phyloP scores from a whole-genome alignment of 306 rosid species.

The Medicago ruthenica region DNA sequence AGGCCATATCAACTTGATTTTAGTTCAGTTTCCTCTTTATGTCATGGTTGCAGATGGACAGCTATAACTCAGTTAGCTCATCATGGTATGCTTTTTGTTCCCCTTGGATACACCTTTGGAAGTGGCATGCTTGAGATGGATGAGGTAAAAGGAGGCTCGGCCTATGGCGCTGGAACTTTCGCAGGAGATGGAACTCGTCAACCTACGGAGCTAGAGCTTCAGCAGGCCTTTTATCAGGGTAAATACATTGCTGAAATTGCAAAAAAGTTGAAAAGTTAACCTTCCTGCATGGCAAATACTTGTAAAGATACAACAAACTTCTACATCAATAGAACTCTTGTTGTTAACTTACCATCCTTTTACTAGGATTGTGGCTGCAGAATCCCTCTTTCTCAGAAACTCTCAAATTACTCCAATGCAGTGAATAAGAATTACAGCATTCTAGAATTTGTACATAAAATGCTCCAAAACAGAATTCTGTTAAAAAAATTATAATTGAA shows the following conservation, averaged over 20 bases:
- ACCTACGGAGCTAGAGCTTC: conserved; percentile 80
- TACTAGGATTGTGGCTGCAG: conserved; percentile 9
- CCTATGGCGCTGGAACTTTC: conserved; percentile 92
- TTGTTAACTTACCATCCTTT: no score
- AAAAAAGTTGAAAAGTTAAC: conserved; percentile 69
- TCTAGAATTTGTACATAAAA: no score
- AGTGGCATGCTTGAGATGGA: conserved; percentile 83
- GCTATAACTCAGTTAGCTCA: conserved; percentile 88
- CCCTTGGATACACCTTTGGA: conserved; percentile 90
- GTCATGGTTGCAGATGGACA: conserved; percentile 59
- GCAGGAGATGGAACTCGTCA: conserved; percentile 90
- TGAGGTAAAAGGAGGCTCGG: conserved; percentile 87
- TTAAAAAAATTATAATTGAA: no score
- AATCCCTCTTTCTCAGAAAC: background rate
- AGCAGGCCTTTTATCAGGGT: conserved; percentile 89
- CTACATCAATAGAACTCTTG: conserved; percentile 1
- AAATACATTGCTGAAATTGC: conserved; percentile 75
- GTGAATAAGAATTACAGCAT: background rate
- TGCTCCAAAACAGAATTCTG: no score
- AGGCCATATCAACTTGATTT: background rate
- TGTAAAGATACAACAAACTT: background rate
- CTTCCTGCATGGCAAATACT: conserved; percentile 1
- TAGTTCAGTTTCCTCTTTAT: conserved; percentile 16
- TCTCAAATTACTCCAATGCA: conserved; percentile 3
- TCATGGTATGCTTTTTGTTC: conserved; percentile 94